A percentile compares a stretch with the other conserved stretches of the same genome.
Evolutionary conservation across 169 alveolate species (phyloP).

Genomic region (Sarcocystis neurona): DNA sequence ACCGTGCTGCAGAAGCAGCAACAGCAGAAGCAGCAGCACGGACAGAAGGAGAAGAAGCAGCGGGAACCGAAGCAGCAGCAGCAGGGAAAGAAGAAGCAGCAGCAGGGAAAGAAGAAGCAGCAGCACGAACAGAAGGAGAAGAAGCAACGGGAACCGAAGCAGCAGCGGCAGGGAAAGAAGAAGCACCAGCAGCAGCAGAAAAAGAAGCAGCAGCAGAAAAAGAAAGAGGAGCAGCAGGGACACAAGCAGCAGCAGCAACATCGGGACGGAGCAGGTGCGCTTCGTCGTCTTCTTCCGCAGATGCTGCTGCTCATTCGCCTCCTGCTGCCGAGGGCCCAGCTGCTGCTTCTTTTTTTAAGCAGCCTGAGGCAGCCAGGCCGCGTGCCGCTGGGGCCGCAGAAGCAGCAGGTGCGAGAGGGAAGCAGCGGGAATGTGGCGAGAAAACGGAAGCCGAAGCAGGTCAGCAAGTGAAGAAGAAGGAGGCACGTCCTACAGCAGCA

Average conservation of each 20-base stretch:
- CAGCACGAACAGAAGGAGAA: not conserved
- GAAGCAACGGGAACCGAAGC: not conserved
- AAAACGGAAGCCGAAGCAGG: not conserved
- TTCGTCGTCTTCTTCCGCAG: too few species aligned
- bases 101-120: not conserved
- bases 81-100: not conserved
- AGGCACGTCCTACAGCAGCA: too few species aligned
- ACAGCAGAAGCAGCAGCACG: not conserved
- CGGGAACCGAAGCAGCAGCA: not conserved
- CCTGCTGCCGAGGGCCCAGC: too few species aligned
- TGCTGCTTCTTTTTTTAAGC: too few species aligned
- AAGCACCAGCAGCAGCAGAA: not conserved
- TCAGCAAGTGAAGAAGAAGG: too few species aligned
- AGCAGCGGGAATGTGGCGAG: not conserved
- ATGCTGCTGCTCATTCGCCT: too few species aligned
- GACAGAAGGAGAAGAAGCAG: not conserved
- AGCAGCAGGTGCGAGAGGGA: not conserved
- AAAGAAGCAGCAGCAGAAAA: not conserved
- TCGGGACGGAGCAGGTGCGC: too few species aligned
- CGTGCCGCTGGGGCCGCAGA: too few species aligned
- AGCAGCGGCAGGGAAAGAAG: not conserved
- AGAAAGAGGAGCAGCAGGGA: not conserved
- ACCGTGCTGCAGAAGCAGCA: not conserved
- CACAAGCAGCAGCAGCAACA: not conserved
- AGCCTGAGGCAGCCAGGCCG: too few species aligned